Evolutionary conservation across 2,329 filamentous ascomycete species (phyloP).

Genomic region (Pseudogymnoascus sp.): DNA sequence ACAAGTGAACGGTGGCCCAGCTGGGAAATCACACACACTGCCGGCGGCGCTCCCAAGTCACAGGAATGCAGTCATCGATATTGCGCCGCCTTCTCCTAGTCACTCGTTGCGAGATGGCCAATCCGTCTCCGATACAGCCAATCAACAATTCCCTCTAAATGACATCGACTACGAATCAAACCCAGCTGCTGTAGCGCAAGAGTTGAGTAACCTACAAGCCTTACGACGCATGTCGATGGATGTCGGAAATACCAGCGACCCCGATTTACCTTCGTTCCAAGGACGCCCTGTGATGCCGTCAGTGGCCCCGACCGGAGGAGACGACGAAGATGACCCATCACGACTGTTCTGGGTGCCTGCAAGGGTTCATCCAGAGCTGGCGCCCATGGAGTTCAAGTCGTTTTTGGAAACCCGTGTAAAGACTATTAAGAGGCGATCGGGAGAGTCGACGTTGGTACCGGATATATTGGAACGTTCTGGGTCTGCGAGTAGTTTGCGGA

Average conservation of each 20-base stretch:
- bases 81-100: conserved; percentile 30
- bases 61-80: conserved; percentile 23
- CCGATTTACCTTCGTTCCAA: conserved; percentile 68
- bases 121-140: conserved; percentile 43
- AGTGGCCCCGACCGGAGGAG: conserved; percentile 61
- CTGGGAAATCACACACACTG: conserved; percentile 24
- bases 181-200: conserved; percentile 62
- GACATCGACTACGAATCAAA: conserved; percentile 68
- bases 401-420: conserved; percentile 92
- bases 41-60: conserved; percentile 25
- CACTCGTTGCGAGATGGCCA: conserved; percentile 31
- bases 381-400: conserved; percentile 91
- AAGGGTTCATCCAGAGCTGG: conserved; percentile 85
- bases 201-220: conserved; percentile 65
- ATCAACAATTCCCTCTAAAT: conserved; percentile 56
- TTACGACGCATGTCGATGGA: conserved; percentile 73
- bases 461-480: conserved; percentile 44
- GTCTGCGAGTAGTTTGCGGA: conserved; percentile 54
- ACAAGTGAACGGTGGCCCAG: conserved; percentile 21
- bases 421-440: conserved; percentile 76
- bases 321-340: conserved; percentile 81
- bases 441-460: conserved; percentile 55
- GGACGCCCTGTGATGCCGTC: conserved; percentile 58
- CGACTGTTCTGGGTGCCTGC: conserved; percentile 94
- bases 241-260: conserved; percentile 53